phyloP scores from a whole-genome alignment of 2,329 filamentous ascomycete genomes.

The Aureobasidium musti region DNA sequence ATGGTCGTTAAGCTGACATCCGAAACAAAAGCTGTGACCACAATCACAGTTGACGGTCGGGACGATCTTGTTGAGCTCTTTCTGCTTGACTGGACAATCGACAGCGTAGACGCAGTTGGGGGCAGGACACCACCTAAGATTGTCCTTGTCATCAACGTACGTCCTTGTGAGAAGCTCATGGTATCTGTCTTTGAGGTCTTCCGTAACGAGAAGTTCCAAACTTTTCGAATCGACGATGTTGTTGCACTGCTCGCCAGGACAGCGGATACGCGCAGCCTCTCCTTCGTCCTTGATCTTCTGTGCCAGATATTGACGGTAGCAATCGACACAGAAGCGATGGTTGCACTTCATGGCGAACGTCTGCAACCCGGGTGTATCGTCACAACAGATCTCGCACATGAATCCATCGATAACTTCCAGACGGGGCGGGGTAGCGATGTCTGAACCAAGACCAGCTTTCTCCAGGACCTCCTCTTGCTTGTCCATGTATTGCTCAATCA shows the following conservation, averaged over 20 bases:
- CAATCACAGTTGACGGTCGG: conserved; percentile 87
- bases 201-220: conserved; percentile 70
- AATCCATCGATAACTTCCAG: conserved; percentile 75
- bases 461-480: conserved; percentile 76
- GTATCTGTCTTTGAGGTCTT: conserved; percentile 67
- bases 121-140: conserved; percentile 95
- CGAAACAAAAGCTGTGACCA: conserved; percentile 90
- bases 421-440: conserved; percentile 62
- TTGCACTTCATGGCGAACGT: conserved; percentile 95
- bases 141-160: conserved; percentile 95
- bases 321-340: conserved; percentile 89
- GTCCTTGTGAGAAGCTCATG: conserved; percentile 84
- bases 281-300: conserved; percentile 96
- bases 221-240: conserved; percentile 90
- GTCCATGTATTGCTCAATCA: conserved; percentile 98
- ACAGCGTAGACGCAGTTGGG: conserved; percentile 96
- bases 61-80: conserved; percentile 80
- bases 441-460: conserved; percentile 75
- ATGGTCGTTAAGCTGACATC: conserved; percentile 85
- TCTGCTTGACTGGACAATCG: conserved; percentile 84
- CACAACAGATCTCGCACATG: conserved; percentile 92
- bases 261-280: conserved; percentile 92
- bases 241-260: conserved; percentile 82
- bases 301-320: conserved; percentile 84
- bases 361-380: conserved; percentile 73